A percentile compares a stretch with the other conserved stretches of the same genome.
Conservation (phyloP, 768 basidiomycete genomes). For the Pholiota microspora region DNA sequence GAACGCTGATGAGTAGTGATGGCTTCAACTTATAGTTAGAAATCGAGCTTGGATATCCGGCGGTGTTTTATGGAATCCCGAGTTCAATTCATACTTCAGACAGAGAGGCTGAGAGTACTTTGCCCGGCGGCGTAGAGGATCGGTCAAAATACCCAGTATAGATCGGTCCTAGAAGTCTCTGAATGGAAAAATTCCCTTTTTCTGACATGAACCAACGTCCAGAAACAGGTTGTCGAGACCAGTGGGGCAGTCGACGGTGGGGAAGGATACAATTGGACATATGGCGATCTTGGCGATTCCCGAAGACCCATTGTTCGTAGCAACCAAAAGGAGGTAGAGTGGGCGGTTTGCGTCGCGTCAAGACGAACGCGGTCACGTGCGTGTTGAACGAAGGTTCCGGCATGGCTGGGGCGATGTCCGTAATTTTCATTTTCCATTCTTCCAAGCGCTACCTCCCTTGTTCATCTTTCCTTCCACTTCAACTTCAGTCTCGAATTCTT, state of each 20-base stretch:
- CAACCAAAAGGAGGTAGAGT: background rate
- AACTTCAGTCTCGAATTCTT: background rate
- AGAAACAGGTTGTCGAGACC: background rate
- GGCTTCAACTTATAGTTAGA: no score
- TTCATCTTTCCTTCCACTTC: background rate
- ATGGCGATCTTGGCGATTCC: background rate
- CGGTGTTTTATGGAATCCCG: no score
- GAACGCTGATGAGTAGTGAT: no score
- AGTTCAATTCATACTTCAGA: no score
- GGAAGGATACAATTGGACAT: background rate
- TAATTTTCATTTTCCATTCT: slow-evolving; percentile 8
- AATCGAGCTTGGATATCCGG: no score
- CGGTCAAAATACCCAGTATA: no score
- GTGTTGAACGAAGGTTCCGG: slow-evolving; percentile 1
- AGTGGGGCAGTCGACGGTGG: background rate
- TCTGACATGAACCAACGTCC: background rate
- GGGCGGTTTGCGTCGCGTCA: background rate
- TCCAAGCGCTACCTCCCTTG: slow-evolving; percentile 3
- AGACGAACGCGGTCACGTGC: slow-evolving; percentile 4
- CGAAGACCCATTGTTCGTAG: slow-evolving; percentile 1
- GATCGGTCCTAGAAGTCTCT: no score
- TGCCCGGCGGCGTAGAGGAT: no score
- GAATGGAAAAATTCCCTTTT: background rate
- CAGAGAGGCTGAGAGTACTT: no score
- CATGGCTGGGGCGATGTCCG: background rate